A percentile compares a stretch with the other conserved stretches of the same genome.
Evolutionary conservation across 805 yeast species (phyloP).

Genomic region (Zygotorulaspora danielsina): DNA sequence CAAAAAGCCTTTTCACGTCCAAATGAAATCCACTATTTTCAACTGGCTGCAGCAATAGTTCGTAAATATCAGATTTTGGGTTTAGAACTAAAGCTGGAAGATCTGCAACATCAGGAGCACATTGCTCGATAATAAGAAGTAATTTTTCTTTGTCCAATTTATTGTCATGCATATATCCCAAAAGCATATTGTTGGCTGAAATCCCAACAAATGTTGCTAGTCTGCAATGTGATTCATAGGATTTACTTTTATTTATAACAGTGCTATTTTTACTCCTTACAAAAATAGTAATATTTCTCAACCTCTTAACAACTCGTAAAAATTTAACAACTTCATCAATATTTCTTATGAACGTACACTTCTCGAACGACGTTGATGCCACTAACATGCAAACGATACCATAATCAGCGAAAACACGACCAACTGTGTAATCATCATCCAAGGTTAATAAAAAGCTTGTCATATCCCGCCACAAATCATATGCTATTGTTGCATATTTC

Average conservation of each 20-base stretch:
- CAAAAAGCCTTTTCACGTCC: slow-evolving; percentile 21
- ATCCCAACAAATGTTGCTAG: slow-evolving; percentile 19
- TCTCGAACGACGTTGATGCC: slow-evolving; percentile 12
- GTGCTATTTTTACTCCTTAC: slow-evolving; percentile 12
- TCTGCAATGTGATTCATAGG: slow-evolving; percentile 18
- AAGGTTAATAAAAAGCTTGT: slow-evolving; percentile 12
- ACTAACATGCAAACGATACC: slow-evolving; percentile 12
- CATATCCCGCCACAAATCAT: slow-evolving; percentile 15
- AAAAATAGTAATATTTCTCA: slow-evolving; percentile 12
- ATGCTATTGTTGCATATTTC: slow-evolving; percentile 7
- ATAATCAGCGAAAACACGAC: slow-evolving; percentile 15
- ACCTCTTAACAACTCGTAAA: slow-evolving; percentile 15
- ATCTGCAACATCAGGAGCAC: slow-evolving; percentile 50
- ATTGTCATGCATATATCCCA: slow-evolving; percentile 13
- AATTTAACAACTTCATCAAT: slow-evolving; percentile 13
- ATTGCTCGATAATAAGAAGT: slow-evolving; percentile 54
- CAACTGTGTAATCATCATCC: slow-evolving; percentile 19
- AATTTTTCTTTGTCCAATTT: slow-evolving; percentile 55
- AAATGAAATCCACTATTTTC: slow-evolving; percentile 30
- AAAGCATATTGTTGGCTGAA: slow-evolving; percentile 16
- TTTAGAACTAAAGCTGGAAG: slow-evolving; percentile 15
- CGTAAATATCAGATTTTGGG: slow-evolving; percentile 25
- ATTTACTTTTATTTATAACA: slow-evolving; percentile 14
- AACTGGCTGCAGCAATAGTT: slow-evolving; percentile 23
- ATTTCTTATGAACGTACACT: slow-evolving; percentile 5